A percentile compares a stretch with the other conserved stretches of the same genome.
These are phyloP conservation scores for Botrytis galanthina DNA, from an alignment of 2,329 filamentous ascomycete genomes.

Conservation along the genomic window DNA sequence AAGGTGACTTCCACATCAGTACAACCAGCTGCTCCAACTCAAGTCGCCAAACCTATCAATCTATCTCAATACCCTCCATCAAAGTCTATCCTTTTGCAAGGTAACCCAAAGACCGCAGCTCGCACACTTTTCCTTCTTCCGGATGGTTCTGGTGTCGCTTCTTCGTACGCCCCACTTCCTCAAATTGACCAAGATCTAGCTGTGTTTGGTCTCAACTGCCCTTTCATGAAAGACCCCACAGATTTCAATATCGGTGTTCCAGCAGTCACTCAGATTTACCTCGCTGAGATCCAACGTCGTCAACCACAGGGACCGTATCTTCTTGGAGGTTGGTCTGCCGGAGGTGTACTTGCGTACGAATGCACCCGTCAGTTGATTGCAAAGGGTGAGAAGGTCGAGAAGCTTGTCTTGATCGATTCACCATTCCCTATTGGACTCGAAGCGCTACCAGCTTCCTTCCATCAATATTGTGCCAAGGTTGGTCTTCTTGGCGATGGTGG, in stretches of 20 bases:
- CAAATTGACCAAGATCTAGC: slow-evolving; percentile 45
- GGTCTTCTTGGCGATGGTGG: slow-evolving; percentile 61
- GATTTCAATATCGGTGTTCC: slow-evolving; percentile 64
- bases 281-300: slow-evolving; percentile 66
- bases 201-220: slow-evolving; percentile 62
- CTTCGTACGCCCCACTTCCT: slow-evolving; percentile 28
- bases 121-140: slow-evolving; percentile 47
- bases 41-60: slow-evolving; percentile 5
- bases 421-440: slow-evolving; percentile 66
- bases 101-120: slow-evolving; percentile 47
- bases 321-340: slow-evolving; percentile 71
- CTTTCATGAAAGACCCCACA: slow-evolving; percentile 66
- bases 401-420: slow-evolving; percentile 62
- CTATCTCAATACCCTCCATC: slow-evolving; percentile 23
- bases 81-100: slow-evolving; percentile 45
- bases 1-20: not conserved
- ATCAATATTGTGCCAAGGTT: slow-evolving; percentile 66
- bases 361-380: slow-evolving; percentile 58
- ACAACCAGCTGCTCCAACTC: slow-evolving; percentile 6
- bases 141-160: slow-evolving; percentile 46
- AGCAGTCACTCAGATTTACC: slow-evolving; percentile 61
- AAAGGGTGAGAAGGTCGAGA: slow-evolving; percentile 55
- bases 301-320: slow-evolving; percentile 67
- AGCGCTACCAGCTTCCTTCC: slow-evolving; percentile 52
- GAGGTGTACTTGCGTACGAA: slow-evolving; percentile 69